These are phyloP conservation scores for Metarhizium anisopliae DNA, from an alignment of 2,329 filamentous ascomycete species.

Conservation along the genomic window DNA sequence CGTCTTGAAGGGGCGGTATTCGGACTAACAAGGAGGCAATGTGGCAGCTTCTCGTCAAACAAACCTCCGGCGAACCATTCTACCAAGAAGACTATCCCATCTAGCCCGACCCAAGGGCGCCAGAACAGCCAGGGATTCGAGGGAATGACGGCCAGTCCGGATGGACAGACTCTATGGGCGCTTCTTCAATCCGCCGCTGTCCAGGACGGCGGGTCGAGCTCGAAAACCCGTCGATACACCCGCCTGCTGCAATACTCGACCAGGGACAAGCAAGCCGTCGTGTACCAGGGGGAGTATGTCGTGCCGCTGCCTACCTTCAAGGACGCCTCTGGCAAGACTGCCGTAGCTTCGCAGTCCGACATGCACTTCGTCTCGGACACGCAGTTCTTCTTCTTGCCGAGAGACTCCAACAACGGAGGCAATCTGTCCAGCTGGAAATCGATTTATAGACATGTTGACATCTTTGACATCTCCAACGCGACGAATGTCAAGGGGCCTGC, in stretches of 20 bases:
- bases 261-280: conserved; percentile 23
- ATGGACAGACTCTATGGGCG: conserved; percentile 55
- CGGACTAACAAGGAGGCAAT: neutral
- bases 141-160: conserved; percentile 52
- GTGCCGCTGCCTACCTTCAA: conserved; percentile 54
- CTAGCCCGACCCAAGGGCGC: conserved; percentile 51
- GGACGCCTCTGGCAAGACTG: conserved; percentile 38
- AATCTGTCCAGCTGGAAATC: conserved; percentile 43
- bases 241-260: conserved; percentile 59
- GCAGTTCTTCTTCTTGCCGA: conserved; percentile 58
- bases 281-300: conserved; percentile 52
- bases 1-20: neutral
- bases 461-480: conserved; percentile 54
- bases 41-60: conserved; percentile 50
- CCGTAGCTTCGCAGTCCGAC: conserved; percentile 58
- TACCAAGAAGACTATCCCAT: conserved; percentile 37
- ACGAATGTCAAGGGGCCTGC: conserved; percentile 49
- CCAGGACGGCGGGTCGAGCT: conserved; percentile 15
- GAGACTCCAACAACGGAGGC: conserved; percentile 52
- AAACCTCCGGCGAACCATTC: conserved; percentile 53
- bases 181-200: conserved; percentile 55
- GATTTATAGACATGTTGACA: conserved; percentile 59
- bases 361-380: conserved; percentile 53
- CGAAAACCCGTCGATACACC: conserved; percentile 41
- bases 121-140: conserved; percentile 72